A percentile compares a stretch with the other conserved stretches of the same genome.
phyloP scores from a whole-genome alignment of 352 stramenopile genomes.

The Phytophthora lateralis region DNA sequence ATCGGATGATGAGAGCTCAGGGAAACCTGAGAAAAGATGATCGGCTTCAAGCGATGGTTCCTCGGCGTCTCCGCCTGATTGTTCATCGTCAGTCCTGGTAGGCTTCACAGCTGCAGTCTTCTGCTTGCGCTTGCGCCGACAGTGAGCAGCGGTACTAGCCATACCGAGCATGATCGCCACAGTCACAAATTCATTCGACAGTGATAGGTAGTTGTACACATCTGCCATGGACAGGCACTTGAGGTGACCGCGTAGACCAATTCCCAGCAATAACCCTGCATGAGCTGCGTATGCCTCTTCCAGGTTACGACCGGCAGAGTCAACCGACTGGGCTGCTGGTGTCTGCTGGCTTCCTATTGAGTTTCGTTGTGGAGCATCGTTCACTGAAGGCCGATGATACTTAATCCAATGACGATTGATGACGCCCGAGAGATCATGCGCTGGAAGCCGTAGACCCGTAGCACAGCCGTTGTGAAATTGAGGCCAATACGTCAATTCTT shows the following conservation, averaged over 20 bases:
- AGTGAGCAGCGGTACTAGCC: constrained; percentile 92
- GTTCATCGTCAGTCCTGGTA: constrained; percentile 1
- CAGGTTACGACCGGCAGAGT: constrained; percentile 46
- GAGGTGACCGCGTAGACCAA: constrained; percentile 95
- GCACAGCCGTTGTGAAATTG: constrained; percentile 99
- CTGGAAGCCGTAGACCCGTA: constrained; percentile 91
- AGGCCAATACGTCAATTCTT: constrained; percentile 95
- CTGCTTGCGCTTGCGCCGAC: constrained; percentile 62
- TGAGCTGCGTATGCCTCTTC: constrained; percentile 91
- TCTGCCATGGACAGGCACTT: constrained; percentile 96
- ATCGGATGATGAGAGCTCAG: constrained; percentile 31
- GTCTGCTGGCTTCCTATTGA: constrained; percentile 13
- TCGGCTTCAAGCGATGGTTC: constrained; percentile 19
- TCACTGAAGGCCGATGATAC: constrained; percentile 92
- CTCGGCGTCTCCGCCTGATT: constrained; percentile 17
- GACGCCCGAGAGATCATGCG: constrained; percentile 63
- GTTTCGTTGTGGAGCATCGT: constrained; percentile 26
- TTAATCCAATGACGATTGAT: constrained; percentile 98
- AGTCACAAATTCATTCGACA: constrained; percentile 96
- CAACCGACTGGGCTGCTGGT: constrained; percentile 19
- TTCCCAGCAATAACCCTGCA: constrained; percentile 94
- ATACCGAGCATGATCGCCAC: constrained; percentile 97
- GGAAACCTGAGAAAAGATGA: constrained; percentile 32
- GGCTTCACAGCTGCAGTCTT: constrained; percentile 15
- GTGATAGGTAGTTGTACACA: constrained; percentile 98